These are phyloP conservation scores for Epichloe gansuensis DNA, from an alignment of 2,329 filamentous ascomycete genomes.

Conservation along the genomic window DNA sequence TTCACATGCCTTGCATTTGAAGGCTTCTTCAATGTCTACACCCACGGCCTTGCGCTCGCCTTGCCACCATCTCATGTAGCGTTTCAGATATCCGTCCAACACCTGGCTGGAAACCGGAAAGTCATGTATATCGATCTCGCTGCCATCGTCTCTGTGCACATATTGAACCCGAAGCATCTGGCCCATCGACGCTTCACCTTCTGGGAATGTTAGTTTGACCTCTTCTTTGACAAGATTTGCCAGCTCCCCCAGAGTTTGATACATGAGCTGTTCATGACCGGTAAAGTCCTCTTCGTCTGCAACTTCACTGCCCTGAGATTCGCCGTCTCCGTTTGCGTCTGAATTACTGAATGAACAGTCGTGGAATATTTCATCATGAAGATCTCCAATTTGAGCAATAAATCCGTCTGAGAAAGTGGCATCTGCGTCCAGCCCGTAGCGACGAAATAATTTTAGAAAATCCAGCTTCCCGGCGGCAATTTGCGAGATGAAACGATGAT, in stretches of 20 bases:
- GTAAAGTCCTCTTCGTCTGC: background rate
- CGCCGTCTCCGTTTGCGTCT: background rate
- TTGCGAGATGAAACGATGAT: conserved; percentile 69
- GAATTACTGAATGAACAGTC: conserved; percentile 29
- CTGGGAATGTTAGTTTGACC: conserved; percentile 38
- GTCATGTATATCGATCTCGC: conserved; percentile 40
- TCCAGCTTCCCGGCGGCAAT: conserved; percentile 61
- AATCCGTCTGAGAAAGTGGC: conserved; percentile 66
- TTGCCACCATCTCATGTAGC: conserved; percentile 78
- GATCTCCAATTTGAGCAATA: conserved; percentile 55
- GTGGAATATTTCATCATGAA: conserved; percentile 54
- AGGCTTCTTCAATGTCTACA: conserved; percentile 72
- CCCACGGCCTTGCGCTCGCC: conserved; percentile 60
- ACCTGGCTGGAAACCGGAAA: conserved; percentile 53
- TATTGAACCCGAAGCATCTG: conserved; percentile 42
- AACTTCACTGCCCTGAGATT: background rate
- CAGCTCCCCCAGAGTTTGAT: conserved; percentile 35
- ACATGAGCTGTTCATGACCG: conserved; percentile 26
- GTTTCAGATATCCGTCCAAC: conserved; percentile 52
- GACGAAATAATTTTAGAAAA: conserved; percentile 52
- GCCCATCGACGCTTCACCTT: conserved; percentile 34
- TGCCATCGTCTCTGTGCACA: conserved; percentile 37
- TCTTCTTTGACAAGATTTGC: conserved; percentile 33
- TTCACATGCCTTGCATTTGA: conserved; percentile 77
- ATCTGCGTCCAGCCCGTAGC: conserved; percentile 56